Evolutionary conservation across 805 yeast genomes (phyloP), one percentile per base, ranked within the genome.

Genomic region (Ogataea populi-albae): DNA sequence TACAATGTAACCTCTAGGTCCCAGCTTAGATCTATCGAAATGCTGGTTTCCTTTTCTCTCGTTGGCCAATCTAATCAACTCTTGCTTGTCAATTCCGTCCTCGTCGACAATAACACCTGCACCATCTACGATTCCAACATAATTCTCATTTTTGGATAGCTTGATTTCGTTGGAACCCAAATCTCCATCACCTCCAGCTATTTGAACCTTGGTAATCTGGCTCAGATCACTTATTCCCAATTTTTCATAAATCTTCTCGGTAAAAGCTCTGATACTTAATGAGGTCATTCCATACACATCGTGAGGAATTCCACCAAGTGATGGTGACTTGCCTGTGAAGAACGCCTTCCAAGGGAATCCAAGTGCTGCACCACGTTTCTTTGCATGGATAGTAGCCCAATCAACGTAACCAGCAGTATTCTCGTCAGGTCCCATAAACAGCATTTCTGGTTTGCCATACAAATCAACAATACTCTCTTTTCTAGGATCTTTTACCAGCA

Each of bases 121-220:
- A 16, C 98, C 98, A 62, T 91, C 98, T 32, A 91, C 93, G 32
- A 91, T 64, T 35, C 86, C 95, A 47, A 88, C 82, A 57, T 93
- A 93, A 31, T 67, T 72, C 66, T 91, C 98, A 41, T 79, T 76
- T 34, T 81, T 71, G 2, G 97, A 87, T 41, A 91, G 73, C 49
- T 86, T 70, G 53, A 91, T 93, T 67, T 91, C 98, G 61, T 91
- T 93, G 17, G 95, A 85, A 20, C 98, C 98, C 49, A 91, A 71
- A 64, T 91, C 98, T 56, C 98, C 98, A 63, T 93, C 97, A 46
- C 98, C 98, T 30, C 98, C 98, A 65, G 98, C 98, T 37, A 97
- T 93, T 69, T 91, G 98, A 55, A 93, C 70, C 65, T 93, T 91
- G 52, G 71, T 73, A 41, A 91, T 73, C 25, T 66, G 62, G 17